phyloP scores from a whole-genome alignment of 2,329 filamentous ascomycete genomes.

The Hirsutella thompsonii region DNA sequence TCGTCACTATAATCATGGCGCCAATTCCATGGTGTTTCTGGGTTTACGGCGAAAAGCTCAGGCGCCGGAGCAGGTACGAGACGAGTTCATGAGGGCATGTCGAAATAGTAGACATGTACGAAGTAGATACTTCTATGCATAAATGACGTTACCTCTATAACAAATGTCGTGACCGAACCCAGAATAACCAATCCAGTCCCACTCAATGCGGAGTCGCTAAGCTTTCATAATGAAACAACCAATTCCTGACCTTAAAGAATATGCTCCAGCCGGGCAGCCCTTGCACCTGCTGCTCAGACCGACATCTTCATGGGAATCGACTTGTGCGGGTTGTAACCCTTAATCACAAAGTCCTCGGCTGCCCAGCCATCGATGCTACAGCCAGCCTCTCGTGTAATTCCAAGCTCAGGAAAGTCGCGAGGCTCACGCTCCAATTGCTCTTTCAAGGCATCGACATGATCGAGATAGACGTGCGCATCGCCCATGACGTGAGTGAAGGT shows the following conservation, averaged over 20 bases:
- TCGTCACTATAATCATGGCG: constrained; percentile 22
- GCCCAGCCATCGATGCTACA: constrained; percentile 85
- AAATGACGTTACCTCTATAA: too few species aligned
- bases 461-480: constrained; percentile 90
- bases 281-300: constrained; percentile 35
- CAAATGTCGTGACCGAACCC: too few species aligned
- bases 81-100: too few species aligned
- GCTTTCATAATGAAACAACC: too few species aligned
- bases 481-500: constrained; percentile 93
- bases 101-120: too few species aligned
- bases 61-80: constrained; percentile 13
- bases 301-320: constrained; percentile 98
- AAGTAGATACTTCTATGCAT: too few species aligned
- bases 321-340: constrained; percentile 85
- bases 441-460: constrained; percentile 80
- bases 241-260: too few species aligned
- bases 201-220: too few species aligned
- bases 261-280: background rate
- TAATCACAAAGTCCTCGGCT: constrained; percentile 73
- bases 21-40: constrained; percentile 21
- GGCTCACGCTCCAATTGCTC: constrained; percentile 73
- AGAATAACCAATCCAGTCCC: too few species aligned
- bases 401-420: constrained; percentile 64
- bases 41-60: constrained; percentile 10
- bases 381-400: constrained; percentile 54